phyloP scores from a whole-genome alignment of 1,139 yeast species.

The Candida freyschussii region DNA sequence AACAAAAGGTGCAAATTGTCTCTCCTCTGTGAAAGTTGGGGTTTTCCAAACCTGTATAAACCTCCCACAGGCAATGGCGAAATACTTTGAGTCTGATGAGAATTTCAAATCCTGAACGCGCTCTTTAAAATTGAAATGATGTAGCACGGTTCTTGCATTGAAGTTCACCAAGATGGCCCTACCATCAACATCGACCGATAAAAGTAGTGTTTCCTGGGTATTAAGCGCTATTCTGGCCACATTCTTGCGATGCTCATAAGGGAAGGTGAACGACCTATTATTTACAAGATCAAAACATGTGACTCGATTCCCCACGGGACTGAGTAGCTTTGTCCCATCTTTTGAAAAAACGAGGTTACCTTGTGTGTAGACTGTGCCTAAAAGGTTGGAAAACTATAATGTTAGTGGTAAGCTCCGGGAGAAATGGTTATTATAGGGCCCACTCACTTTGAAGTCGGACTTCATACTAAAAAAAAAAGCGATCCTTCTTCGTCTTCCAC shows the following conservation, averaged over 20 bases:
- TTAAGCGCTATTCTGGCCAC: slow-evolving; percentile 77
- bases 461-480: slow-evolving; percentile 33
- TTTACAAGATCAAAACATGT: slow-evolving; percentile 81
- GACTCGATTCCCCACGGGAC: slow-evolving; percentile 95
- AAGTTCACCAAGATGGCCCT: slow-evolving; percentile 89
- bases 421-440: neutral
- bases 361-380: slow-evolving; percentile 92
- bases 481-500: slow-evolving; percentile 6
- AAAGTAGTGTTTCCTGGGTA: slow-evolving; percentile 69
- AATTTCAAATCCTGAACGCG: slow-evolving; percentile 69
- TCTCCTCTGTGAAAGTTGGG: slow-evolving; percentile 64
- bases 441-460: slow-evolving; percentile 42
- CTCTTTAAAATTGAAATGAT: slow-evolving; percentile 90
- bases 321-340: slow-evolving; percentile 77
- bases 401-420: slow-evolving; percentile 18
- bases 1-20: slow-evolving; percentile 95
- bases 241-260: slow-evolving; percentile 88
- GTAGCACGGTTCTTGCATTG: slow-evolving; percentile 79
- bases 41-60: slow-evolving; percentile 93
- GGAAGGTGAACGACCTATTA: slow-evolving; percentile 83
- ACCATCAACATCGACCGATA: slow-evolving; percentile 91
- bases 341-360: slow-evolving; percentile 86
- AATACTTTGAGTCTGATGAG: slow-evolving; percentile 83
- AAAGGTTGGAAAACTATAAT: slow-evolving; percentile 65
- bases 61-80: slow-evolving; percentile 82